phyloP scores from a whole-genome alignment of 169 alveolate species.

The Plasmodium relictum region DNA sequence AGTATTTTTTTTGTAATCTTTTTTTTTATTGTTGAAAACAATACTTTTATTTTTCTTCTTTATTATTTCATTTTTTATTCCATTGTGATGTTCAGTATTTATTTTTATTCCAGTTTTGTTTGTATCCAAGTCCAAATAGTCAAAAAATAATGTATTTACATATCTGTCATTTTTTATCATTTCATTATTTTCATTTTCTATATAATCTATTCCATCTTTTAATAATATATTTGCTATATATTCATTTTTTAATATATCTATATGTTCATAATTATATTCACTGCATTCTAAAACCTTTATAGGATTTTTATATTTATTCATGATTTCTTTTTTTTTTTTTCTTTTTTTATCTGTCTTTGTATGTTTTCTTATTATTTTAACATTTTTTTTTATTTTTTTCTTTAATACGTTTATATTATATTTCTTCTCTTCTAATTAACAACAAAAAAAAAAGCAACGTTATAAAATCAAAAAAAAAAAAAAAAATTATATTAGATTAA shows the following conservation, averaged over 20 bases:
- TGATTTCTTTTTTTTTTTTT: conserved; percentile 5
- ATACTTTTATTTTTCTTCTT: not conserved
- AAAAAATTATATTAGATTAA: no score
- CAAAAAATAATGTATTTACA: conserved; percentile 35
- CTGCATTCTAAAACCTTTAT: not conserved
- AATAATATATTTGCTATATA: conserved; percentile 20
- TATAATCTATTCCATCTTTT: conserved; percentile 60
- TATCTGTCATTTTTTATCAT: conserved; percentile 35
- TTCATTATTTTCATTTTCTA: conserved; percentile 46
- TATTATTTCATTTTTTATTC: not conserved
- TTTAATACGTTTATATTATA: no score
- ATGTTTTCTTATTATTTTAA: not conserved
- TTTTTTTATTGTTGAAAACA: no score
- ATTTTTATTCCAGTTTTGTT: not conserved
- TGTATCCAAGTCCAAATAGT: not conserved
- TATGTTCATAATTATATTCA: not conserved
- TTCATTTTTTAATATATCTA: conserved; percentile 8
- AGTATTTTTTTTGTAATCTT: no score
- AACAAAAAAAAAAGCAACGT: not conserved
- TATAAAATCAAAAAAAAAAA: no score
- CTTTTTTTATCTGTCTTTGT: not conserved
- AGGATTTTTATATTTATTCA: conserved; percentile 1
- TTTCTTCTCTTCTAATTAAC: not conserved
- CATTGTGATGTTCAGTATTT: not conserved
- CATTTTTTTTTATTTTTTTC: not conserved